Evolutionary conservation across 2,329 filamentous ascomycete species (phyloP).

Genomic region (Nigrospora oryzae): DNA sequence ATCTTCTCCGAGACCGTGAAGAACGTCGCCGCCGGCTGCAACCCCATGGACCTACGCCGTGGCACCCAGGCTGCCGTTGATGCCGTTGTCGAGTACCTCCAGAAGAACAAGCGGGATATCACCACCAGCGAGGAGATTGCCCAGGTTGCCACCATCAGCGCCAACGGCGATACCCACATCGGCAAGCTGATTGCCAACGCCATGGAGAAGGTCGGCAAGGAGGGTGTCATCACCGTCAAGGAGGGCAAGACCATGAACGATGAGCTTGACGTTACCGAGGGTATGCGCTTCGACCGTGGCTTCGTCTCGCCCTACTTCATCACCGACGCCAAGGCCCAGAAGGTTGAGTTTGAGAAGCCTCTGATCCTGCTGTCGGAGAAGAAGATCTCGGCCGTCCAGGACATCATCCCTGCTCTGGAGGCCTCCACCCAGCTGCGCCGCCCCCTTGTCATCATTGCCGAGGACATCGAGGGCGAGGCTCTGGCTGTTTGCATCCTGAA

Average conservation of each 20-base stretch:
- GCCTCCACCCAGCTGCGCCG: slow-evolving; percentile 91
- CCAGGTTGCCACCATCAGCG: slow-evolving; percentile 95
- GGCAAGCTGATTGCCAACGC: slow-evolving; percentile 93
- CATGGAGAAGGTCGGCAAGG: slow-evolving; percentile 99
- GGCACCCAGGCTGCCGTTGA: slow-evolving; percentile 96
- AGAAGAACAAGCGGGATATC: slow-evolving; percentile 95
- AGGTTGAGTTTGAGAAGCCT: slow-evolving; percentile 99
- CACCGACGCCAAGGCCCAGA: slow-evolving; percentile 96
- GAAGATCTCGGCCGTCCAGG: slow-evolving; percentile 99
- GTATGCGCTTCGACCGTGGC: slow-evolving; percentile 99
- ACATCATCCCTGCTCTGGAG: slow-evolving; percentile 97
- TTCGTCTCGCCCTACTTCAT: slow-evolving; percentile 99
- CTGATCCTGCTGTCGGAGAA: slow-evolving; percentile 98
- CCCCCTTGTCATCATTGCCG: slow-evolving; percentile 94
- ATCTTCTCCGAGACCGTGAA: slow-evolving; percentile 99
- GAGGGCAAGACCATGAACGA: slow-evolving; percentile 98
- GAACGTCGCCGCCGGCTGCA: slow-evolving; percentile 98
- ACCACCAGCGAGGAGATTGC: slow-evolving; percentile 96
- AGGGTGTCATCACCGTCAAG: slow-evolving; percentile 99
- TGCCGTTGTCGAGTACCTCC: slow-evolving; percentile 86
- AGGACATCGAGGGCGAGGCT: slow-evolving; percentile 98
- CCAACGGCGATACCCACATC: slow-evolving; percentile 93
- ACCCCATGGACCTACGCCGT: slow-evolving; percentile 96
- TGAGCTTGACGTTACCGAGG: slow-evolving; percentile 97
- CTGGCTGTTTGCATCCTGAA: slow-evolving; percentile 98